Evolutionary conservation across 1,284 basidiomycete genomes (phyloP).

Genomic region (Boletellus deceptivus): DNA sequence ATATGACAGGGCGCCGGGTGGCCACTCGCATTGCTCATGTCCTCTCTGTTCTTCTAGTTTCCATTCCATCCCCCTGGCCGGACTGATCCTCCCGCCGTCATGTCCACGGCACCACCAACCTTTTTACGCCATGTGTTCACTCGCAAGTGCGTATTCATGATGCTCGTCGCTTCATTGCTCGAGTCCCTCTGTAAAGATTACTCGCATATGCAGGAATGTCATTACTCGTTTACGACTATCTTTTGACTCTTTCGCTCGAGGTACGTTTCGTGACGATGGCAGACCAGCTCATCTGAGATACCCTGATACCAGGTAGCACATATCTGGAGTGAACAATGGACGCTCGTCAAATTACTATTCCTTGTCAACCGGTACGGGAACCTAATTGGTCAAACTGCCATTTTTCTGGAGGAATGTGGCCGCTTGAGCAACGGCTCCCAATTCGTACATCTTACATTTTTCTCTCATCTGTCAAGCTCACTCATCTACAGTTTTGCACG

Average conservation of each 20-base stretch:
- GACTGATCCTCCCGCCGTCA: background rate
- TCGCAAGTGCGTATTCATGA: constrained; percentile 1
- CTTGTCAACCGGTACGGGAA: constrained; percentile 26
- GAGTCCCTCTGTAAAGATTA: background rate
- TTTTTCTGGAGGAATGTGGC: constrained; percentile 25
- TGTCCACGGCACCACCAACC: background rate
- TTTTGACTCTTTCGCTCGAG: constrained; percentile 4
- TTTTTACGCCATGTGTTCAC: constrained; percentile 1
- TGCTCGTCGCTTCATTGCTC: background rate
- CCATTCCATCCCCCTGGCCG: too few relatives aligned
- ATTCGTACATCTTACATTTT: constrained; percentile 5
- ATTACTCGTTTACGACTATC: constrained; percentile 5
- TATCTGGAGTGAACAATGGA: constrained; percentile 20
- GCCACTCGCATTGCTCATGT: too few relatives aligned
- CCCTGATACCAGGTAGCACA: constrained; percentile 9
- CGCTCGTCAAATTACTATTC: constrained; percentile 22
- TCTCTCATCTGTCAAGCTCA: background rate
- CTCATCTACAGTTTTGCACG: constrained; percentile 18
- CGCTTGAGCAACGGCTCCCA: constrained; percentile 14
- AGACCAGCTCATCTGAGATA: background rate
- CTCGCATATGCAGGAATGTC: constrained; percentile 2
- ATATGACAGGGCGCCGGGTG: too few relatives aligned
- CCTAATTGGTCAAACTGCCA: constrained; percentile 21
- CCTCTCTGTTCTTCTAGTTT: background rate
- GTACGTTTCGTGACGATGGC: background rate